Evolutionary conservation across 805 yeast species (phyloP).

Genomic region (Candida boidinii): DNA sequence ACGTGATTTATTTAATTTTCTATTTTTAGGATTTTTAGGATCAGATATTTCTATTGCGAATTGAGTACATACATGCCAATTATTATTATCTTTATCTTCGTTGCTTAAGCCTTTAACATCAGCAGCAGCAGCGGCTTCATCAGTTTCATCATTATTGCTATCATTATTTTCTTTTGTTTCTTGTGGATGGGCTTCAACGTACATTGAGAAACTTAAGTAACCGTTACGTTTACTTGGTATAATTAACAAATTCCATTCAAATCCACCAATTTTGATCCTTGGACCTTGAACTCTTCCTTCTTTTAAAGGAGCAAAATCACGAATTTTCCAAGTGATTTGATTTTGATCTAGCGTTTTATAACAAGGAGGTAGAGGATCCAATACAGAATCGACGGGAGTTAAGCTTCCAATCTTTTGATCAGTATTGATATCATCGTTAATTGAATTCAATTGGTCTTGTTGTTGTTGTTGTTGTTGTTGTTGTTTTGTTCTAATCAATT

Average conservation of each 20-base stretch:
- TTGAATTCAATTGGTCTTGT: too few species aligned
- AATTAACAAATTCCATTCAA: constrained; percentile 59
- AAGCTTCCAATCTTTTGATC: too few species aligned
- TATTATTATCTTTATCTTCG: constrained; percentile 25
- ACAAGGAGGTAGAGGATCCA: constrained; percentile 22
- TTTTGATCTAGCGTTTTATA: constrained; percentile 23
- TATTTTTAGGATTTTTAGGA: constrained; percentile 59
- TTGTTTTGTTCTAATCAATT: too few species aligned
- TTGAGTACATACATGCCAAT: constrained; percentile 89
- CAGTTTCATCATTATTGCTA: not conserved
- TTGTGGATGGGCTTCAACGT: constrained; percentile 64
- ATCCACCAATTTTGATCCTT: constrained; percentile 48
- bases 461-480: too few species aligned
- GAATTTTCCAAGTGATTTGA: constrained; percentile 31
- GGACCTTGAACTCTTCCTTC: constrained; percentile 32
- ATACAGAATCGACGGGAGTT: too few species aligned
- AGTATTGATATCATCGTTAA: too few species aligned
- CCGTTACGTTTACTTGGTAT: constrained; percentile 68
- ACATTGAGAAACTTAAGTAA: constrained; percentile 55
- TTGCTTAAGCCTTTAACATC: not conserved
- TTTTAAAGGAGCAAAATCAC: constrained; percentile 21
- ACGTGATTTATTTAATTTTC: constrained; percentile 53
- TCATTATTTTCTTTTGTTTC: constrained; percentile 4
- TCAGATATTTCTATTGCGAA: constrained; percentile 81
- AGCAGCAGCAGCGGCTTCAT: not conserved